phyloP scores from a whole-genome alignment of 441 rosid species.

The Euphorbia corollata region DNA sequence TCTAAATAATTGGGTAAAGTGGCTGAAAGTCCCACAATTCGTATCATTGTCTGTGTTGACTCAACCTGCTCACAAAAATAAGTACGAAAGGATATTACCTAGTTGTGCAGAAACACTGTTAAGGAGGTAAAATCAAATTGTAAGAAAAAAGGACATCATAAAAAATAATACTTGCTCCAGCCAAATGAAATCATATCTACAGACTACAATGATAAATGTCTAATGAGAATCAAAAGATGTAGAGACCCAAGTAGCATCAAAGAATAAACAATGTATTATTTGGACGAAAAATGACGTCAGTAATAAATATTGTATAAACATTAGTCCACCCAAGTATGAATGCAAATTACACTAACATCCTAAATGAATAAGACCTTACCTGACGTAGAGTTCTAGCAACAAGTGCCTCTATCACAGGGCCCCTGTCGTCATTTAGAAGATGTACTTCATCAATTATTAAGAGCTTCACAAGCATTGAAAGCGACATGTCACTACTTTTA shows the following conservation, averaged over 20 bases:
- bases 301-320: neutral
- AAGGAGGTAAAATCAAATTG: neutral
- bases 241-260: neutral
- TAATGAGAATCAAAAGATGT: neutral
- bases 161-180: neutral
- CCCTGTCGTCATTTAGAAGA: constrained; percentile 97
- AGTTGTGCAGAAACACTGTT: neutral
- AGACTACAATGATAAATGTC: neutral
- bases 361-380: constrained; percentile 32
- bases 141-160: neutral
- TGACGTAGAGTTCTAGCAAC: constrained; percentile 98
- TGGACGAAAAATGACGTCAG: neutral
- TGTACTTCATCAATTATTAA: constrained; percentile 96
- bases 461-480: constrained; percentile 94
- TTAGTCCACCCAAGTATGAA: neutral
- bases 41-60: constrained; percentile 96
- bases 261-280: neutral
- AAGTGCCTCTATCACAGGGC: constrained; percentile 93
- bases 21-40: constrained; percentile 98
- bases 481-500: constrained; percentile 97
- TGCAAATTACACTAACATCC: neutral
- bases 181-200: neutral
- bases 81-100: neutral
- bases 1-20: constrained; percentile 90
- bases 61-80: constrained; percentile 59